Conservation (phyloP, 495 filamentous ascomycete genomes). For the Letharia columbiana region DNA sequence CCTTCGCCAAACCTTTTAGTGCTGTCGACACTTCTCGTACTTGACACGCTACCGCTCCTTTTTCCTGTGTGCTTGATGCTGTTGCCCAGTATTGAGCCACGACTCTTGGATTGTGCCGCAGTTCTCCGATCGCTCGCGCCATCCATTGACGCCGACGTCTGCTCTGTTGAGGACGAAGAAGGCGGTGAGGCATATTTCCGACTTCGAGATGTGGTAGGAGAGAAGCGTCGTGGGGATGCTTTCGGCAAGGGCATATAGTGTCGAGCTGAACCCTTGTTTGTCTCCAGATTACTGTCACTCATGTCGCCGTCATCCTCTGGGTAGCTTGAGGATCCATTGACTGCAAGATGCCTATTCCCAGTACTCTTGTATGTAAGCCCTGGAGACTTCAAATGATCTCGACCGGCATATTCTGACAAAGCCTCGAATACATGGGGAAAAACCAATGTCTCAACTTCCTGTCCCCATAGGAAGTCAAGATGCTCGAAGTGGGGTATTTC, state of each 20-base stretch:
- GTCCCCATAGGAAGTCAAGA: slow-evolving; percentile 93
- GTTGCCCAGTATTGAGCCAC: slow-evolving; percentile 9
- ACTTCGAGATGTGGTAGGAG: slow-evolving; percentile 6
- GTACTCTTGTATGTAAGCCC: slow-evolving; percentile 8
- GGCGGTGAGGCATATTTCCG: slow-evolving; percentile 9
- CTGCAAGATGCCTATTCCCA: neutral
- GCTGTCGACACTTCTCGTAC: slow-evolving; percentile 22
- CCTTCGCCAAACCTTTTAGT: slow-evolving; percentile 17
- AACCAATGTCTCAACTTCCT: slow-evolving; percentile 72
- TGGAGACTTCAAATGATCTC: slow-evolving; percentile 18
- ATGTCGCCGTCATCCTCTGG: slow-evolving; percentile 18
- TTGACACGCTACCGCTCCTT: slow-evolving; percentile 23
- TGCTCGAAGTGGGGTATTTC: slow-evolving; percentile 89
- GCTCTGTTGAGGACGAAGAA: slow-evolving; percentile 15
- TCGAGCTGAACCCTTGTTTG: neutral
- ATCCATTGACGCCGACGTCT: slow-evolving; percentile 15
- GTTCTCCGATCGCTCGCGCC: neutral
- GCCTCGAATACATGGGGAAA: slow-evolving; percentile 87
- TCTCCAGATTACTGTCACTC: slow-evolving; percentile 6
- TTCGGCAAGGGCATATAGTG: slow-evolving; percentile 1
- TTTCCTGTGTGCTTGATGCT: slow-evolving; percentile 16
- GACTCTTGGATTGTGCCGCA: neutral
- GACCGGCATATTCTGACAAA: slow-evolving; percentile 54
- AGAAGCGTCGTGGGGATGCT: slow-evolving; percentile 4
- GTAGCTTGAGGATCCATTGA: slow-evolving; percentile 1